Percentiles rank a stretch among this genome's conserved stretches.
These are phyloP conservation scores for Scedosporium minutisporum DNA, from an alignment of 2,329 filamentous ascomycete genomes.

Conservation along the genomic window DNA sequence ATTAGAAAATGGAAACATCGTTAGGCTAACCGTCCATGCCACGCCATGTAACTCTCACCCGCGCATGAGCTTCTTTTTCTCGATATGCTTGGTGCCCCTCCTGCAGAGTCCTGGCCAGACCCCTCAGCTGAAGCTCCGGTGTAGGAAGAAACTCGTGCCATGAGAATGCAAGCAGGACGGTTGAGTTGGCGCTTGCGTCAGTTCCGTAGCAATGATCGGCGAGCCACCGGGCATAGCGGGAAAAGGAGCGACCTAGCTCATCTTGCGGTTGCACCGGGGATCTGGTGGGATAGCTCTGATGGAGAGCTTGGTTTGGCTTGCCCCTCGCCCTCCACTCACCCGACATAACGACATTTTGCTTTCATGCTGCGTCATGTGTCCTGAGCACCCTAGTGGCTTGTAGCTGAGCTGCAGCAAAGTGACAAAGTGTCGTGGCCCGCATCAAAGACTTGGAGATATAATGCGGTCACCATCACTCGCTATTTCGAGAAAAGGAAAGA, in stretches of 20 bases:
- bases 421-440: background rate
- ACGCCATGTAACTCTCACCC: too few species aligned
- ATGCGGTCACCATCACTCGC: background rate
- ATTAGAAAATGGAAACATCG: background rate
- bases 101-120: too few species aligned
- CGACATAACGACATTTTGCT: background rate
- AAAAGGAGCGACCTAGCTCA: background rate
- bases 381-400: conserved; percentile 14
- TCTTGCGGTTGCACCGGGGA: background rate
- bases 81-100: too few species aligned
- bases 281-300: background rate
- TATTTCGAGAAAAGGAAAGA: background rate
- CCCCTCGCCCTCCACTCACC: background rate
- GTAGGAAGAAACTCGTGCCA: background rate
- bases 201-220: background rate
- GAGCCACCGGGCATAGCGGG: background rate
- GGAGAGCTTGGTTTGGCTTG: background rate
- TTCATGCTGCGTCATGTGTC: background rate
- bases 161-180: background rate
- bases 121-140: too few species aligned
- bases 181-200: background rate
- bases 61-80: too few species aligned
- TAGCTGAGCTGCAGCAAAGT: too few species aligned
- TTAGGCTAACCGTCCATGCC: too few species aligned
- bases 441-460: background rate